Evolutionary conservation across 306 rosid genomes (phyloP).

Genomic region (Sophora flavescens): DNA sequence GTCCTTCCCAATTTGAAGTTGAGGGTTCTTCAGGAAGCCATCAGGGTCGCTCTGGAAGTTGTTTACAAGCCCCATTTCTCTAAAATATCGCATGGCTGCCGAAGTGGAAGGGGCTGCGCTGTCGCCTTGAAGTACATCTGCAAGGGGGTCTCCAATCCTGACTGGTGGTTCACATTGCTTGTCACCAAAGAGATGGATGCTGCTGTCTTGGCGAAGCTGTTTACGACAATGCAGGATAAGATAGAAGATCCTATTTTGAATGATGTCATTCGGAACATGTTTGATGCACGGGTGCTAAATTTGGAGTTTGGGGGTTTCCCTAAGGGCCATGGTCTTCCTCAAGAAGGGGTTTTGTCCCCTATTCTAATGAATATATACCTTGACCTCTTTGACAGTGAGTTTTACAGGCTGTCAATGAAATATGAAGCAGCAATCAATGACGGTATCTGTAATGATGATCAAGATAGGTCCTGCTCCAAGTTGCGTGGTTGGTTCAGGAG

Average conservation of each 20-base stretch:
- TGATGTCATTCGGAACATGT: conserved; percentile 63
- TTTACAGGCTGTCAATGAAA: conserved; percentile 84
- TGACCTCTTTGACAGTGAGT: conserved; percentile 79
- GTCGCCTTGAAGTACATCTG: conserved; percentile 75
- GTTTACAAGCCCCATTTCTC: conserved; percentile 83
- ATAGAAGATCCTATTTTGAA: conserved; percentile 72
- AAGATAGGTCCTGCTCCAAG: conserved; percentile 57
- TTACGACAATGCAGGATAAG: conserved; percentile 73
- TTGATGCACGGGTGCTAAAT: conserved; percentile 76
- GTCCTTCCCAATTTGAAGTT: conserved; percentile 80
- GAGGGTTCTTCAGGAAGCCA: conserved; percentile 82
- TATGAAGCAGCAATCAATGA: conserved; percentile 71
- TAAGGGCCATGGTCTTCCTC: conserved; percentile 94
- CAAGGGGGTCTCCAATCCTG: conserved; percentile 66
- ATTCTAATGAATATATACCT: conserved; percentile 90
- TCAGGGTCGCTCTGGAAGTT: conserved; percentile 81
- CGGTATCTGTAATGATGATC: conserved; percentile 43
- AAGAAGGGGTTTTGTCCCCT: conserved; percentile 87
- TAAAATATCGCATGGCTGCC: conserved; percentile 86
- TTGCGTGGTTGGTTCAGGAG: conserved; percentile 88
- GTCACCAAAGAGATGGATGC: conserved; percentile 69
- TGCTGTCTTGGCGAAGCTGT: conserved; percentile 60
- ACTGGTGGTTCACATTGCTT: conserved; percentile 88
- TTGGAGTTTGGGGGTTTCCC: conserved; percentile 91
- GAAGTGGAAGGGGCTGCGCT: conserved; percentile 83